Evolutionary conservation across 164 flowering plant species (phyloP), one percentile per base, ranked within the genome.

Genomic region (Dillenia suffruticosa): DNA sequence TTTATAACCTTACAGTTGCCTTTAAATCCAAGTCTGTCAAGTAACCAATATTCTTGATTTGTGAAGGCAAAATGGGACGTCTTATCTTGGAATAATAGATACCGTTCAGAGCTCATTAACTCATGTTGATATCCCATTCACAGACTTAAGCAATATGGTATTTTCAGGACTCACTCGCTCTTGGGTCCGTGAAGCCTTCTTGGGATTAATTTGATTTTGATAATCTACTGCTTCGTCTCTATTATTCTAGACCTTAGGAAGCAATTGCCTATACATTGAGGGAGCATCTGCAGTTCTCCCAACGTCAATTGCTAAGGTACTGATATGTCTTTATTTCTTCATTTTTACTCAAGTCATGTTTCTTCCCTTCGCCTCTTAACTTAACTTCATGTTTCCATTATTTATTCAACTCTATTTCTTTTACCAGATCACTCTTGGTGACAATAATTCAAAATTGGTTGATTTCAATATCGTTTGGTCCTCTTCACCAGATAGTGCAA

Each of bases 21-120:
- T 44, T 13, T 44, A 32, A 45, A 8, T 54, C 58, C 44, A 56
- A 63, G 19, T 60, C 19, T 3, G 1, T 59, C 2, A 55, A 22
- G 54, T 51, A 17, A 13, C 53, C 44, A 14, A 57, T 56, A 24
- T 50, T 22, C 3, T n/a, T 70, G 43, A 67, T 68, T 63, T 9
- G 26, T 80, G 75, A 90, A 94, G 97, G 83, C 79, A 85, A 72
- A 87, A 85, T 24, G 99, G 99, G 59, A 87, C 77, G 63, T 91
- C 99, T 54, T 79, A 71, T 77, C 76, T 94, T 75, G 97, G 90
- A 64, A 69, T 89, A 52, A 56, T 91, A 51, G 86, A 91, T 77
- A 79, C 64, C 68, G 74, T 8, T 65, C 75, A 74, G 56, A 63
- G 74, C 63, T 75, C 77, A 12, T 57, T 86, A 11, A 68, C 85